phyloP scores from a whole-genome alignment of 2,329 filamentous ascomycete species.

The Dryadomyces quercivorus region DNA sequence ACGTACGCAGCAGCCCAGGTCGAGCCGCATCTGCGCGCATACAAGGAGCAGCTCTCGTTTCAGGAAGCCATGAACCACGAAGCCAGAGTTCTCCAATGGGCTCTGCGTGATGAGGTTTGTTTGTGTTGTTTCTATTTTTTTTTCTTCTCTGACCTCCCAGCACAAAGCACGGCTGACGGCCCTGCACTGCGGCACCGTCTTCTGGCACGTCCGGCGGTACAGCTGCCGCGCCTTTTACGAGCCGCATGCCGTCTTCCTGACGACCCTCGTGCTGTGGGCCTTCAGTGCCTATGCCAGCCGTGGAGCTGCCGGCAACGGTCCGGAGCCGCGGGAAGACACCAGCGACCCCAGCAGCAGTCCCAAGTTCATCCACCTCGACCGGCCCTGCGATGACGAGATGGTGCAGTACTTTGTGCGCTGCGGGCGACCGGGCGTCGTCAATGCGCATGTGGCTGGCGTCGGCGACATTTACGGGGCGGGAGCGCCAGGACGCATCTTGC shows the following conservation, averaged over 20 bases:
- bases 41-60: too few species aligned
- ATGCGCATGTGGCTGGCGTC: not conserved
- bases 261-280: slow-evolving; percentile 27
- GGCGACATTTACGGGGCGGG: not conserved
- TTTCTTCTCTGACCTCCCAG: slow-evolving; percentile 10
- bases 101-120: slow-evolving; percentile 16
- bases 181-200: slow-evolving; percentile 30
- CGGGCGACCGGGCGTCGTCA: not conserved
- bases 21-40: not conserved
- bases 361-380: slow-evolving; percentile 2
- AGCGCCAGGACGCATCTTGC: not conserved
- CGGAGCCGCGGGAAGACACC: not conserved
- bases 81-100: slow-evolving; percentile 22
- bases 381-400: slow-evolving; percentile 4
- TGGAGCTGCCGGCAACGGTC: not conserved
- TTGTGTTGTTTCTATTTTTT: not conserved
- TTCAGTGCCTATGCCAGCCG: slow-evolving; percentile 17
- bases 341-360: too few species aligned
- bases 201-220: slow-evolving; percentile 33
- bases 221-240: slow-evolving; percentile 27
- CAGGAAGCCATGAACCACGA: slow-evolving; percentile 10
- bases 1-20: slow-evolving; percentile 17
- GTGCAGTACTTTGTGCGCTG: slow-evolving; percentile 3
- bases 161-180: slow-evolving; percentile 31
- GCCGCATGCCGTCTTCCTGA: slow-evolving; percentile 23